phyloP scores from a whole-genome alignment of 495 filamentous ascomycete genomes.

The Elaphomyces granulatus region DNA sequence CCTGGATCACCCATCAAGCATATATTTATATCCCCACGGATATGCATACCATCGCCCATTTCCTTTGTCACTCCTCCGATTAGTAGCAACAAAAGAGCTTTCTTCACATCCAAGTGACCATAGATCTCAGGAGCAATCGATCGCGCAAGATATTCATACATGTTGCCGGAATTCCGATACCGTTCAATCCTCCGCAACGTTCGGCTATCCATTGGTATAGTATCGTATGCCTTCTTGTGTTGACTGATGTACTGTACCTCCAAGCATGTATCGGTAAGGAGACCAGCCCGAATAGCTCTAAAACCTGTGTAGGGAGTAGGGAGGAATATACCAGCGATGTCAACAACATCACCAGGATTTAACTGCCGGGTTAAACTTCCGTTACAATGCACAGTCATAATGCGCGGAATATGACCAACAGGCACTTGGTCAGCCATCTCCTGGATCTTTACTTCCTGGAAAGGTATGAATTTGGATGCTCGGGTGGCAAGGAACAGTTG shows the following conservation, averaged over 20 bases:
- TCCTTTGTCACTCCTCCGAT: conserved; percentile 95
- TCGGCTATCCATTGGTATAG: conserved; percentile 61
- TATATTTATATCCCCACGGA: conserved; percentile 96
- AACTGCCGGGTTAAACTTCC: conserved; percentile 71
- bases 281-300: conserved; percentile 85
- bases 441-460: conserved; percentile 98
- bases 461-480: conserved; percentile 91
- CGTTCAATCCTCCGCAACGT: conserved; percentile 69
- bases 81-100: conserved; percentile 82
- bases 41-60: conserved; percentile 96
- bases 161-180: conserved; percentile 65
- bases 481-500: conserved; percentile 86
- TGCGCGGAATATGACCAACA: conserved; percentile 89
- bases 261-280: conserved; percentile 91
- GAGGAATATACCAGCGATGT: conserved; percentile 88
- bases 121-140: conserved; percentile 97
- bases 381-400: conserved; percentile 77
- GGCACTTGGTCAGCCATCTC: conserved; percentile 97
- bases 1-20: conserved; percentile 98
- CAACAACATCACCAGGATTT: conserved; percentile 87
- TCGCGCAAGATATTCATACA: conserved; percentile 86
- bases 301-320: conserved; percentile 97
- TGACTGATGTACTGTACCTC: conserved; percentile 88
- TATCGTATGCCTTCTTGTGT: conserved; percentile 95
- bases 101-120: conserved; percentile 94